These are phyloP conservation scores for Protea cynaroides DNA, from an alignment of 164 flowering plant genomes.

Conservation along the genomic window DNA sequence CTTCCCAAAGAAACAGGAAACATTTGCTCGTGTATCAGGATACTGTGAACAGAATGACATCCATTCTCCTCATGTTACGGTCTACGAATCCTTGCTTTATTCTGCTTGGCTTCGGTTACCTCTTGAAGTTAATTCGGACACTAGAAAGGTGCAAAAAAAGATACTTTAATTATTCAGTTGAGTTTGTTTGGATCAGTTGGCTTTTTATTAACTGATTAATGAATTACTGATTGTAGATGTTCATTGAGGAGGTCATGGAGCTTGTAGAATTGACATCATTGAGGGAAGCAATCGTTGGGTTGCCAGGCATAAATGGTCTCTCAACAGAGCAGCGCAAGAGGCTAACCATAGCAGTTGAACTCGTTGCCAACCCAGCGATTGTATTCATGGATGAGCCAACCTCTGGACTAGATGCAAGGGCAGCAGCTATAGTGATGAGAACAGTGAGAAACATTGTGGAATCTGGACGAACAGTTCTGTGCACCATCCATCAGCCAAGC, in stretches of 20 bases:
- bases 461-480: constrained; percentile 55
- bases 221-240: constrained; percentile 28
- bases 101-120: constrained; percentile 59
- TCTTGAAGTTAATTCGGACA: constrained; percentile 29
- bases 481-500: constrained; percentile 68
- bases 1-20: constrained; percentile 44
- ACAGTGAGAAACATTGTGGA: constrained; percentile 51
- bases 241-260: constrained; percentile 51
- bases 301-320: constrained; percentile 46
- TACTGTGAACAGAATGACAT: constrained; percentile 56
- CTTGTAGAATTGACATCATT: constrained; percentile 39
- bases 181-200: neutral
- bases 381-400: constrained; percentile 63
- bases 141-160: constrained; percentile 34
- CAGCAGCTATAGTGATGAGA: constrained; percentile 61
- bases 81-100: constrained; percentile 42
- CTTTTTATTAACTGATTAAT: neutral
- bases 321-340: constrained; percentile 57
- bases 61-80: constrained; percentile 52
- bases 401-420: constrained; percentile 64
- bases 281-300: constrained; percentile 37
- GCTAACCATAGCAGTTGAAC: constrained; percentile 52
- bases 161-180: neutral
- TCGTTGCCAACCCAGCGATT: constrained; percentile 52
- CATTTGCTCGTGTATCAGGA: constrained; percentile 51